These are phyloP conservation scores for Nemania abortiva DNA, from an alignment of 2,329 filamentous ascomycete species.

Conservation along the genomic window DNA sequence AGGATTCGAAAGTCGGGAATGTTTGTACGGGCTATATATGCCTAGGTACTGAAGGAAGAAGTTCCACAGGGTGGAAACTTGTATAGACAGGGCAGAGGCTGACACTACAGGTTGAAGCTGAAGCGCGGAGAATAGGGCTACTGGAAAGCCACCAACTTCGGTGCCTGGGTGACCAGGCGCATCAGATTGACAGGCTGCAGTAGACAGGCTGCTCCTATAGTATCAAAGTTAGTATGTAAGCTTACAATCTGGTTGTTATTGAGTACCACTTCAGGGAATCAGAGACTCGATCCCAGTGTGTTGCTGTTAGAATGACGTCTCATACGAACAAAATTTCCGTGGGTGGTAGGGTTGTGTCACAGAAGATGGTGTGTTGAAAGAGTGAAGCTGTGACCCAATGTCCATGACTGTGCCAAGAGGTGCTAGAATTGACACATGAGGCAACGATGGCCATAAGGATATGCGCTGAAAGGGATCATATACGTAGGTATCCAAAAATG, in stretches of 20 bases:
- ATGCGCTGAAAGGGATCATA: conserved; percentile 20
- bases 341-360: conserved; percentile 16
- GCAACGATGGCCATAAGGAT: conserved; percentile 13
- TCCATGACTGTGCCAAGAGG: conserved; percentile 6
- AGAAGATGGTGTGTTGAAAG: conserved; percentile 3
- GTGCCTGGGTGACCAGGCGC: neutral
- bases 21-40: neutral
- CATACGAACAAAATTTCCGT: neutral
- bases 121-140: neutral
- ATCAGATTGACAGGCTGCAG: neutral
- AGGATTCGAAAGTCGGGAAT: neutral
- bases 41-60: neutral
- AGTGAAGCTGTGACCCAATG: conserved; percentile 19
- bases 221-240: neutral
- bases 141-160: neutral
- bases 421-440: neutral
- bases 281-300: neutral
- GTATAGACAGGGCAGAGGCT: neutral
- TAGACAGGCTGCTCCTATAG: neutral
- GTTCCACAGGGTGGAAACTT: neutral
- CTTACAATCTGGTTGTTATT: neutral
- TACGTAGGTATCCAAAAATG: conserved; percentile 6
- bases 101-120: neutral
- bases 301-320: neutral
- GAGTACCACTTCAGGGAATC: neutral